Conservation (phyloP, 2,329 filamentous ascomycete species). For the Sporothrix protearum region DNA sequence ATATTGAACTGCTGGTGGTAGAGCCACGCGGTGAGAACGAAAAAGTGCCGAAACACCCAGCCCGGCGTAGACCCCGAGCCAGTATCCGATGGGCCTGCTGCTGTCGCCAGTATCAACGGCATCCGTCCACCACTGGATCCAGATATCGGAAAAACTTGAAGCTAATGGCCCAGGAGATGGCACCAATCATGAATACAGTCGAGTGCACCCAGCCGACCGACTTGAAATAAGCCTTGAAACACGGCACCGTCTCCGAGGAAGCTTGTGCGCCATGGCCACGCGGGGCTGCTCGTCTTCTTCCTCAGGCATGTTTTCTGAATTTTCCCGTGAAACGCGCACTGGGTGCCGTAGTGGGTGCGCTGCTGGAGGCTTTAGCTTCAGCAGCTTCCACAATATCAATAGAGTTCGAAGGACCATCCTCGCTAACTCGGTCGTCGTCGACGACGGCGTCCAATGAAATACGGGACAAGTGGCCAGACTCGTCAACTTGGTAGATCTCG, state of each 20-base stretch:
- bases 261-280: slow-evolving; percentile 28
- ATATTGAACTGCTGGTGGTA: slow-evolving; percentile 16
- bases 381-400: background rate
- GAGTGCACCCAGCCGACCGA: slow-evolving; percentile 5
- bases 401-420: background rate
- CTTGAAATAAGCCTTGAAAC: slow-evolving; percentile 8
- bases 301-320: background rate
- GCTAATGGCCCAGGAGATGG: background rate
- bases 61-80: slow-evolving; percentile 11
- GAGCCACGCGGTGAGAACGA: slow-evolving; percentile 6
- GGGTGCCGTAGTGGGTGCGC: background rate
- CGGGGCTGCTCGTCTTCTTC: slow-evolving; percentile 2
- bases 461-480: background rate
- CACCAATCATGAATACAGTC: background rate
- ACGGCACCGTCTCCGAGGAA: background rate
- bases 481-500: background rate
- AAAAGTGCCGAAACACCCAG: background rate
- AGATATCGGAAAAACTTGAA: slow-evolving; percentile 14
- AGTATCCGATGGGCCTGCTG: background rate
- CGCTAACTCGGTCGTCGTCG: background rate
- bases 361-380: background rate
- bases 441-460: background rate
- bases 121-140: slow-evolving; percentile 13
- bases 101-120: background rate
- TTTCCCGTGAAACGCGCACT: background rate